These are phyloP conservation scores for Acanthochlamys bracteata DNA, from an alignment of 106 monocot species.

Conservation along the genomic window DNA sequence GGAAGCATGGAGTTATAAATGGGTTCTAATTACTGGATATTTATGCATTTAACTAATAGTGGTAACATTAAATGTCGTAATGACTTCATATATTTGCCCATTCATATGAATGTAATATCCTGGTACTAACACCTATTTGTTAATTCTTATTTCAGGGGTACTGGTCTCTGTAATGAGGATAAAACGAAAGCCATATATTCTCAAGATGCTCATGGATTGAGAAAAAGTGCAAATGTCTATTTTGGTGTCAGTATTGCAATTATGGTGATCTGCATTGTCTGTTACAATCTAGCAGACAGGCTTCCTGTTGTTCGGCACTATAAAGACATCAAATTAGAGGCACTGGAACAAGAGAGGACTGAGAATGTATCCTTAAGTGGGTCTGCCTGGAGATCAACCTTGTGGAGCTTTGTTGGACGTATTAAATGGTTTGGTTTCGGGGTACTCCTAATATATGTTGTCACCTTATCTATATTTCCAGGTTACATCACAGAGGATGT, in stretches of 20 bases:
- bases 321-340: slow-evolving; percentile 7
- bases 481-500: slow-evolving; percentile 14
- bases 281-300: slow-evolving; percentile 10
- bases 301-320: slow-evolving; percentile 11
- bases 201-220: slow-evolving; percentile 10
- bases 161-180: slow-evolving; percentile 8
- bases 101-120: no score
- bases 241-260: slow-evolving; percentile 11
- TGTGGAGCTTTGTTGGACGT: slow-evolving; percentile 2
- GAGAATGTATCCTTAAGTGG: not conserved
- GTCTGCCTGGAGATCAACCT: slow-evolving; percentile 8
- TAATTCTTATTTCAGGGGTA: slow-evolving; percentile 7
- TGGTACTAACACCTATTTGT: no score
- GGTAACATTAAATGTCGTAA: no score
- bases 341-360: slow-evolving; percentile 1
- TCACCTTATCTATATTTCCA: slow-evolving; percentile 12
- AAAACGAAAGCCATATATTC: slow-evolving; percentile 6
- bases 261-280: slow-evolving; percentile 9
- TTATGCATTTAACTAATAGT: no score
- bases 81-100: no score
- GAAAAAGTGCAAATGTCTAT: slow-evolving; percentile 11
- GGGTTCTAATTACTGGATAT: no score
- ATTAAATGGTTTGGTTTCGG: slow-evolving; percentile 10
- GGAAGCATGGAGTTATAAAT: no score
- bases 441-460: slow-evolving; percentile 7